phyloP scores from a whole-genome alignment of 1,284 basidiomycete genomes.

The Ustilago shanxiensis region DNA sequence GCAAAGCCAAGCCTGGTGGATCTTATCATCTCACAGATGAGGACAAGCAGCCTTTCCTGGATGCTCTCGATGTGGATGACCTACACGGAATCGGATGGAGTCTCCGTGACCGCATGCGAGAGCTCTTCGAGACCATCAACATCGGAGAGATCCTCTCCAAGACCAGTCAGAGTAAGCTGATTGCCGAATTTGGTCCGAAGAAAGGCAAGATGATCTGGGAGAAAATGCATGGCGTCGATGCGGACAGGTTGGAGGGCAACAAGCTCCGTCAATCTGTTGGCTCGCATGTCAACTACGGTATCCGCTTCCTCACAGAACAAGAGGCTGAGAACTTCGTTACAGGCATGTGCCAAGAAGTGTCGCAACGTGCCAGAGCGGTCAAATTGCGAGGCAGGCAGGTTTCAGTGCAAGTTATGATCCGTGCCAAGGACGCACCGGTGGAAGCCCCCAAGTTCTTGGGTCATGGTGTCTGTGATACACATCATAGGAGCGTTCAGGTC shows the following conservation, averaged over 20 bases:
- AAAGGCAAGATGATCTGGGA: conserved; percentile 87
- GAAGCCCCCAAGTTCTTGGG: conserved; percentile 98
- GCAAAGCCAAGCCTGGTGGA: conserved; percentile 88
- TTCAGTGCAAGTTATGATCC: conserved; percentile 84
- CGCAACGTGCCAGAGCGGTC: conserved; percentile 73
- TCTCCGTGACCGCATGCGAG: conserved; percentile 70
- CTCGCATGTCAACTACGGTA: conserved; percentile 78
- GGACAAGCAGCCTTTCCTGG: conserved; percentile 74
- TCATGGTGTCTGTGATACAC: conserved; percentile 87
- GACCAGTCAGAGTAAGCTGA: conserved; percentile 38
- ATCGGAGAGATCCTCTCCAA: conserved; percentile 75
- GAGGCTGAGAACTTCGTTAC: conserved; percentile 77
- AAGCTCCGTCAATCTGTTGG: conserved; percentile 59
- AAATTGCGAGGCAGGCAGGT: conserved; percentile 81
- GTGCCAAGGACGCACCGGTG: conserved; percentile 85
- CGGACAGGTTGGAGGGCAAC: conserved; percentile 78
- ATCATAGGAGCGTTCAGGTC: conserved; percentile 80
- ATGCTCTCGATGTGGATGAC: conserved; percentile 84
- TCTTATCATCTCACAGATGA: conserved; percentile 81
- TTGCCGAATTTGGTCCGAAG: conserved; percentile 81
- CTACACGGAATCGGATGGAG: conserved; percentile 86
- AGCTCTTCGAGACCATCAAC: conserved; percentile 80
- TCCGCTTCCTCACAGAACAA: conserved; percentile 85
- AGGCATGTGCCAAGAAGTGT: conserved; percentile 58
- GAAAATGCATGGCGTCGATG: conserved; percentile 85